Evolutionary conservation across 2,329 filamentous ascomycete genomes (phyloP).

Genomic region (Albophoma yamanashiensis): DNA sequence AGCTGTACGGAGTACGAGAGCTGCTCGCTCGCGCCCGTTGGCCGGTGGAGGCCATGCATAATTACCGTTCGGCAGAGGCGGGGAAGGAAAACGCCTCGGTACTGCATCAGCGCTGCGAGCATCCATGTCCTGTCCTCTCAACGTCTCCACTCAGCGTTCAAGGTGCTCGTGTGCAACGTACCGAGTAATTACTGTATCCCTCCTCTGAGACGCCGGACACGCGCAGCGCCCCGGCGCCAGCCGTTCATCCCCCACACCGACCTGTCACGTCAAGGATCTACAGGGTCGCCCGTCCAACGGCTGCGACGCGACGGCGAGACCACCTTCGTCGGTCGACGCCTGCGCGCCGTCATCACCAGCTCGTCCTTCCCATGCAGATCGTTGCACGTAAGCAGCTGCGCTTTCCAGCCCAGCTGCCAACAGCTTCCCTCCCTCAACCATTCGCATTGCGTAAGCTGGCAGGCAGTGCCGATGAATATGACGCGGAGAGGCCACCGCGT

Average conservation of each 20-base stretch:
- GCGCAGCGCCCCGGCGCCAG: background rate
- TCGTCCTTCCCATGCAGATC: background rate
- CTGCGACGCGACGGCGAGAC: background rate
- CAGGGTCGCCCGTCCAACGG: background rate
- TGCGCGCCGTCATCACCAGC: background rate
- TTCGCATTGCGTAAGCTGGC: background rate
- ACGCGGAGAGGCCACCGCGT: too few species aligned
- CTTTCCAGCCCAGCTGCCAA: background rate
- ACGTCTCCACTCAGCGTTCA: background rate
- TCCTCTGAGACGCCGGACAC: too few species aligned
- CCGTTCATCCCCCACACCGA: background rate
- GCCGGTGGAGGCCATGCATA: background rate
- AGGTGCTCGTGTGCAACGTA: background rate
- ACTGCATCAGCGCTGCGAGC: background rate
- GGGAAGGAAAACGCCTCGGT: background rate
- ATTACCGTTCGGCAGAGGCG: background rate
- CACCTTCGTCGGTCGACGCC: background rate
- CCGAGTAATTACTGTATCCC: too few species aligned
- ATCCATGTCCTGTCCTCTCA: background rate
- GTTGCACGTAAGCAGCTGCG: background rate
- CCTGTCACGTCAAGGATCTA: background rate
- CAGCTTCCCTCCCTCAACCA: background rate
- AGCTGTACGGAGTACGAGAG: too few species aligned
- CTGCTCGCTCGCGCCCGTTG: background rate
- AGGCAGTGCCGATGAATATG: too few species aligned